Evolutionary conservation across 345 rosid species (phyloP), one percentile per base, ranked within the genome.

Genomic region (Sonneratia caseolaris): DNA sequence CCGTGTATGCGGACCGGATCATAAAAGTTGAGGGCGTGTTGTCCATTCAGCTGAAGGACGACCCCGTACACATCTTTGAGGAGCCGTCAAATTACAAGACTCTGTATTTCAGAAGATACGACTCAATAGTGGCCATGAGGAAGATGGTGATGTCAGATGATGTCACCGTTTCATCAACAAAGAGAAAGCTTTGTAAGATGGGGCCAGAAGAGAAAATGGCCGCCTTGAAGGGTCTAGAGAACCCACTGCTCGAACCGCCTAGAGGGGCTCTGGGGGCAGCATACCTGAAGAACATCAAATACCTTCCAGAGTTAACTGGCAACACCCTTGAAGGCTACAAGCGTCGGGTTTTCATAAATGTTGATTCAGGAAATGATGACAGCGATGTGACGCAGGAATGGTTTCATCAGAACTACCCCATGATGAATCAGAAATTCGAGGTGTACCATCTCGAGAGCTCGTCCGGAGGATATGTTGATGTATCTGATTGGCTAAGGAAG

Each of bases 21-120:
- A 51, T 86, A 76, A 85, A 85, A 71, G 68, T 79, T 67, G 85
- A 82, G 3, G 86, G 89, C 16, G 64, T 85, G 27, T 43, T 85
- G 68, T 82, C 82, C 21, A 67, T 80, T 70, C 81, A 75, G 53
- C 43, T 75, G 62, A 47, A 73, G 51, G 57, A 57, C 45, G 78
- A 68, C 36, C 62, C 68, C 38, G 77, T 76, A 18, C 75, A 66
- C 65, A 79, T 42, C 43, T 70, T 78, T 19, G 68, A 51, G 68
- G 78, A 72, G 71, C 79, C 70, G 18, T 78, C 77, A 0, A 80
- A 79, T 74, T 85, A 83, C 64, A 69, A 68, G 53, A 71, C 77
- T 40, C 80, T 80, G 76, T 81, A 79, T 72, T 48, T 85, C 37
- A 73, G 81, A 51, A 70, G 66, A 40, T 76, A 45, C 55, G 61